These are phyloP conservation scores for Globisporangium middletonii DNA, from an alignment of 352 stramenopile species.

Conservation along the genomic window DNA sequence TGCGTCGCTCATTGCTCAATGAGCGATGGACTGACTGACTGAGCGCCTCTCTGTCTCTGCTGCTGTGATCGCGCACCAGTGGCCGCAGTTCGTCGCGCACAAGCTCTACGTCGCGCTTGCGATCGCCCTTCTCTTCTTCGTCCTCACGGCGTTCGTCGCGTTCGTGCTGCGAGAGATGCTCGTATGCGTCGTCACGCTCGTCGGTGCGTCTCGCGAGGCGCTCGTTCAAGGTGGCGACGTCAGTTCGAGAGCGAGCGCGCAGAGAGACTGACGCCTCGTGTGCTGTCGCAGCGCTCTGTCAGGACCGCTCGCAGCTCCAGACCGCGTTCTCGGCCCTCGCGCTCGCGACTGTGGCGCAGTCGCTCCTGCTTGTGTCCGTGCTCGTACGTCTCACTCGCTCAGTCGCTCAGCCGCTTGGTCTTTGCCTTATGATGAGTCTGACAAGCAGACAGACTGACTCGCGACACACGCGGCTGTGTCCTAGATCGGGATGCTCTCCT, in stretches of 20 bases:
- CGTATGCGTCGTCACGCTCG: conserved; percentile 91
- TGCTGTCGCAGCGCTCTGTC: conserved; percentile 55
- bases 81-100: conserved; percentile 39
- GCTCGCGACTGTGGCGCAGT: conserved; percentile 87
- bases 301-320: conserved; percentile 65
- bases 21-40: not conserved
- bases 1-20: conserved; percentile 8
- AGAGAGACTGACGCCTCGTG: too few species aligned
- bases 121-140: conserved; percentile 93
- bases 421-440: not conserved
- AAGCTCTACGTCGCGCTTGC: conserved; percentile 90
- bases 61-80: conserved; percentile 12
- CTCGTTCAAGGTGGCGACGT: not conserved
- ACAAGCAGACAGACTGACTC: not conserved
- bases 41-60: not conserved
- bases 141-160: conserved; percentile 87
- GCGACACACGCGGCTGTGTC: not conserved
- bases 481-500: conserved; percentile 93
- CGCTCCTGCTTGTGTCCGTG: conserved; percentile 91
- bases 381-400: conserved; percentile 43
- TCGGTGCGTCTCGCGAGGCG: conserved; percentile 21
- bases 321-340: conserved; percentile 76
- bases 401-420: not conserved
- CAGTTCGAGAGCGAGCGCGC: too few species aligned
- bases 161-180: conserved; percentile 94